These are phyloP conservation scores for Telopea speciosissima DNA, from an alignment of 177 flowering plant species.

Conservation along the genomic window DNA sequence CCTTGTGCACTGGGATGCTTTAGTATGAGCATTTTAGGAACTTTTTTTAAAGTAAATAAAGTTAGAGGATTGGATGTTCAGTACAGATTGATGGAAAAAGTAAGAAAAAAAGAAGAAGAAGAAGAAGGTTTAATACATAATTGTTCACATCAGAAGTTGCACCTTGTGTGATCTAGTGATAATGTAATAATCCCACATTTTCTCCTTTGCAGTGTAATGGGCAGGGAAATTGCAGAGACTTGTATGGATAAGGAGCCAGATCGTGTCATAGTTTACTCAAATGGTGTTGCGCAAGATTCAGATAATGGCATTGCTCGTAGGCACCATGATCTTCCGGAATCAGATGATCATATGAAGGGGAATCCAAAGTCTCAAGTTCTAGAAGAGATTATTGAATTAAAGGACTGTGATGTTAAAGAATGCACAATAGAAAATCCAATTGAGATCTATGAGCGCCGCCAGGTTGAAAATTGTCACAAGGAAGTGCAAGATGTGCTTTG, in stretches of 20 bases:
- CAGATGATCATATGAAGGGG: slow-evolving; percentile 29
- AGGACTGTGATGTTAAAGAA: slow-evolving; percentile 60
- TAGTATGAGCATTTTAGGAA: no score
- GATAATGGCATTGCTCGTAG: slow-evolving; percentile 18
- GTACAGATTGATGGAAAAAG: not conserved
- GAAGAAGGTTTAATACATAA: not conserved
- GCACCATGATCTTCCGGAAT: slow-evolving; percentile 21
- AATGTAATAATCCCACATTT: not conserved
- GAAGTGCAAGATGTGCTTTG: slow-evolving; percentile 32
- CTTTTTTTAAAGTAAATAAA: no score
- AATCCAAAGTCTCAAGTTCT: slow-evolving; percentile 26
- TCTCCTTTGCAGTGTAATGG: slow-evolving; percentile 50
- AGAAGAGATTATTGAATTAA: slow-evolving; percentile 30
- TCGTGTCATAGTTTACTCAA: slow-evolving; percentile 35
- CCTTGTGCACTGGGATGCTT: no score
- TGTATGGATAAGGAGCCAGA: slow-evolving; percentile 68
- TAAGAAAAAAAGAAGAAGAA: no score
- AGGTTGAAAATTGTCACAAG: slow-evolving; percentile 20
- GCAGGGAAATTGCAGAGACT: slow-evolving; percentile 55
- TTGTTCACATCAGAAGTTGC: not conserved
- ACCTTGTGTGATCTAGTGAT: not conserved
- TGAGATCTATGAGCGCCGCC: slow-evolving; percentile 11
- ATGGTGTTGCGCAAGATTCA: slow-evolving; percentile 32
- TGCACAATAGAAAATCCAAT: slow-evolving; percentile 35
- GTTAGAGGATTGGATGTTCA: not conserved